These are phyloP conservation scores for Platismatia glauca DNA, from an alignment of 495 filamentous ascomycete genomes.

Conservation along the genomic window DNA sequence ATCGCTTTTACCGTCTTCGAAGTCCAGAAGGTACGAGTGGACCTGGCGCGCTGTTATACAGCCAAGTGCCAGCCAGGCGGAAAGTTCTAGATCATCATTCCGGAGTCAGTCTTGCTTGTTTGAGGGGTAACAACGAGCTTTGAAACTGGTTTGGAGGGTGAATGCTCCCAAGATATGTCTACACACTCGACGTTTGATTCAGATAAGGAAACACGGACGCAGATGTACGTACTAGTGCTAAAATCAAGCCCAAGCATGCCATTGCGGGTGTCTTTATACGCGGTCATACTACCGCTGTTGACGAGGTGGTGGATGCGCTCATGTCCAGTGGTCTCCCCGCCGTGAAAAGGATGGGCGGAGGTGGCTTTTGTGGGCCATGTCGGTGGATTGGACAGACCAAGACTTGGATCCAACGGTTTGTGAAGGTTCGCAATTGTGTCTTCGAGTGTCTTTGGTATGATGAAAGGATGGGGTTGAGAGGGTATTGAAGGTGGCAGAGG, in stretches of 20 bases:
- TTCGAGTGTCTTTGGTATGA: slow-evolving; percentile 44
- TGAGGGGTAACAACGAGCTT: too few species aligned
- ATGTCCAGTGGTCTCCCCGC: slow-evolving; percentile 51
- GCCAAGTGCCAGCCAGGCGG: slow-evolving; percentile 58
- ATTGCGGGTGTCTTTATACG: slow-evolving; percentile 60
- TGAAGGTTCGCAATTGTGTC: slow-evolving; percentile 43
- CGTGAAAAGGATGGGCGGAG: slow-evolving; percentile 55
- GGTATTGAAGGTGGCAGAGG: slow-evolving; percentile 47
- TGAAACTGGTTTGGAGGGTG: too few species aligned
- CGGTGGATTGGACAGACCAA: slow-evolving; percentile 34
- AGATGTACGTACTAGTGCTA: too few species aligned
- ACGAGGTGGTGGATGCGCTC: slow-evolving; percentile 50
- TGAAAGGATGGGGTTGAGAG: slow-evolving; percentile 48
- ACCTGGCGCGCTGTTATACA: slow-evolving; percentile 59
- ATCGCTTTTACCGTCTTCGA: slow-evolving; percentile 42
- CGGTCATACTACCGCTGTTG: slow-evolving; percentile 43
- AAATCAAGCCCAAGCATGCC: slow-evolving; percentile 57
- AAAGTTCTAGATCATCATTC: too few species aligned
- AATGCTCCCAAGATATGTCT: too few species aligned
- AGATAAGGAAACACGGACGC: too few species aligned
- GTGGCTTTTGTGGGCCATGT: slow-evolving; percentile 36
- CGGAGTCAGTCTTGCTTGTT: too few species aligned
- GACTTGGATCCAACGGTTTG: slow-evolving; percentile 40
- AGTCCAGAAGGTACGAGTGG: slow-evolving; percentile 49
- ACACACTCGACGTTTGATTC: too few species aligned